Conservation (phyloP, 805 yeast genomes). For the Saturnispora hagleri region DNA sequence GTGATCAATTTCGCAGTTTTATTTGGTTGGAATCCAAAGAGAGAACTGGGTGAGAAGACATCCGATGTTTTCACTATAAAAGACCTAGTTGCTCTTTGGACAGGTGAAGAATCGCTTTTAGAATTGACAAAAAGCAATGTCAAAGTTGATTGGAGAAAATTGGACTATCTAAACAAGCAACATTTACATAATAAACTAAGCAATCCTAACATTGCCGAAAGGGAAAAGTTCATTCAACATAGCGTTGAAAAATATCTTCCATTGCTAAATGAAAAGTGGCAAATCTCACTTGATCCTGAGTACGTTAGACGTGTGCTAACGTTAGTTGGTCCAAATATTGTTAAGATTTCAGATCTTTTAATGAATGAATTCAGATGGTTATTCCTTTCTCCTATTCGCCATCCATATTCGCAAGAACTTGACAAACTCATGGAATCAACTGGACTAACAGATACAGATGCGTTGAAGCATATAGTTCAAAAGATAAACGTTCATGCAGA, state of each 20-base stretch:
- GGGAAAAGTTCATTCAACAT: slow-evolving; percentile 30
- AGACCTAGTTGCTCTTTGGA: slow-evolving; percentile 48
- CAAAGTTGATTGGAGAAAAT: slow-evolving; percentile 73
- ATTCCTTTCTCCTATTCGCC: not conserved
- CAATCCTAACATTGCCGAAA: slow-evolving; percentile 7
- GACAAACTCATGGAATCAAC: not conserved
- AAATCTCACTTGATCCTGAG: not conserved
- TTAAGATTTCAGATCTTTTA: slow-evolving; percentile 27
- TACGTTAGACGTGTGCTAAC: slow-evolving; percentile 28
- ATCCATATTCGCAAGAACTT: not conserved
- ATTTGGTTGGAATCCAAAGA: slow-evolving; percentile 90
- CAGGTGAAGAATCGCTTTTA: slow-evolving; percentile 32
- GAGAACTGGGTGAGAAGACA: slow-evolving; percentile 37
- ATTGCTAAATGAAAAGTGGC: slow-evolving; percentile 12
- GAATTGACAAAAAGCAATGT: slow-evolving; percentile 89
- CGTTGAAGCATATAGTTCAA: slow-evolving; percentile 2
- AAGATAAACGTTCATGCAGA: not conserved
- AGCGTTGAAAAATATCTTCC: slow-evolving; percentile 23
- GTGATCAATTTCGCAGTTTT: slow-evolving; percentile 77
- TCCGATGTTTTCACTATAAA: slow-evolving; percentile 44
- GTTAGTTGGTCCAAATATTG: slow-evolving; percentile 40
- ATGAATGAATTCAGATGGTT: slow-evolving; percentile 6
- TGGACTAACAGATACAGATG: not conserved
- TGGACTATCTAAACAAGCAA: slow-evolving; percentile 67
- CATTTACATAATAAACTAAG: slow-evolving; percentile 42